phyloP scores from a whole-genome alignment of 2,329 filamentous ascomycete genomes.

The Stemphylium lycopersici region DNA sequence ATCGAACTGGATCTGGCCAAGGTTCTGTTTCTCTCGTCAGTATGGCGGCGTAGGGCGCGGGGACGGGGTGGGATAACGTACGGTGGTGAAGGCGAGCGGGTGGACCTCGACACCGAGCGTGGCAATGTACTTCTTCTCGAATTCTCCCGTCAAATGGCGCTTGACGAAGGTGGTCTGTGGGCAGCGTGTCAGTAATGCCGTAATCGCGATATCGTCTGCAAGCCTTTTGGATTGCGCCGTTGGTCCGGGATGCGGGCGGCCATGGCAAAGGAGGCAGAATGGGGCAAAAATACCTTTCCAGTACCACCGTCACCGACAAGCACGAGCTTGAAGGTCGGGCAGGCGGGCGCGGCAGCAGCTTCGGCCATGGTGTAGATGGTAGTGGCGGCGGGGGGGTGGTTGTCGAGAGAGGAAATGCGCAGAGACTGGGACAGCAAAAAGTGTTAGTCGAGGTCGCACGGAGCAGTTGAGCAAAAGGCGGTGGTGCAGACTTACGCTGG shows the following conservation, averaged over 20 bases:
- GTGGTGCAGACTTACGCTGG: constrained; percentile 31
- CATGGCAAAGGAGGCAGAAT: neutral
- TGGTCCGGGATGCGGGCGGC: neutral
- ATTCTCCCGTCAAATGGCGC: constrained; percentile 99
- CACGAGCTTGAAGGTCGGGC: constrained; percentile 98
- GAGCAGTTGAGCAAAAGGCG: constrained; percentile 13
- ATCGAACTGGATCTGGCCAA: constrained; percentile 96
- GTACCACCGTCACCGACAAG: constrained; percentile 99
- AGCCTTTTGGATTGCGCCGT: neutral
- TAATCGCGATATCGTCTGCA: neutral
- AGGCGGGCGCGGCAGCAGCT: constrained; percentile 56
- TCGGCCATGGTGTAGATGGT: constrained; percentile 60
- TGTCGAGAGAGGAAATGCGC: constrained; percentile 31
- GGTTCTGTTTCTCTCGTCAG: constrained; percentile 66
- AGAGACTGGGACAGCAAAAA: constrained; percentile 24
- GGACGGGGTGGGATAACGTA: constrained; percentile 60
- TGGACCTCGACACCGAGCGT: constrained; percentile 99
- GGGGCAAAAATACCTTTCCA: constrained; percentile 79
- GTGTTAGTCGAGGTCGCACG: constrained; percentile 26
- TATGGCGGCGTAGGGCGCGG: constrained; percentile 16
- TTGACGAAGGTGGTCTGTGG: constrained; percentile 98
- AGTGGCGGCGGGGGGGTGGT: constrained; percentile 43
- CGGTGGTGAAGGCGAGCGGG: constrained; percentile 95
- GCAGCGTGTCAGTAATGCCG: constrained; percentile 31
- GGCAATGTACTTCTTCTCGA: constrained; percentile 99